Evolutionary conservation across 1,139 yeast genomes (phyloP).

Genomic region (Insectozyma bohioensis): DNA sequence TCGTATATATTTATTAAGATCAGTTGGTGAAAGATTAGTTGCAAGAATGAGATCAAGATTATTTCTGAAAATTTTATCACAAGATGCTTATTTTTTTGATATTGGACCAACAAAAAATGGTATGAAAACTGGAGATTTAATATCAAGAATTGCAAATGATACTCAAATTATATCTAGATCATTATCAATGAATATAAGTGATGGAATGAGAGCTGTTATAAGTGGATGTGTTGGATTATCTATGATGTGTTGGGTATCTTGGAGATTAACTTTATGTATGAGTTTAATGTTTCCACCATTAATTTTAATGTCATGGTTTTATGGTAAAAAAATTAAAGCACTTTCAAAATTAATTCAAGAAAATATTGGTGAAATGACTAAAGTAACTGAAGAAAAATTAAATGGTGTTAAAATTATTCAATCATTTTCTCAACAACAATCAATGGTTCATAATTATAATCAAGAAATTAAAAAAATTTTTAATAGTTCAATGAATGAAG

Average conservation of each 20-base stretch:
- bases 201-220: slow-evolving; percentile 79
- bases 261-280: slow-evolving; percentile 74
- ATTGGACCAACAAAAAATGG: slow-evolving; percentile 54
- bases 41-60: slow-evolving; percentile 77
- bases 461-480: slow-evolving; percentile 73
- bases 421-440: slow-evolving; percentile 81
- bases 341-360: slow-evolving; percentile 80
- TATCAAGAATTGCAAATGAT: slow-evolving; percentile 83
- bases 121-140: slow-evolving; percentile 86
- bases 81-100: slow-evolving; percentile 92
- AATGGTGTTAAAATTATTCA: slow-evolving; percentile 87
- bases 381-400: slow-evolving; percentile 88
- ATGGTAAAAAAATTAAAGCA: slow-evolving; percentile 76
- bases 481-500: slow-evolving; percentile 75
- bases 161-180: slow-evolving; percentile 88
- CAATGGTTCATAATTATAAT: slow-evolving; percentile 48
- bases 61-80: slow-evolving; percentile 73
- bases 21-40: slow-evolving; percentile 83
- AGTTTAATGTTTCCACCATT: slow-evolving; percentile 81
- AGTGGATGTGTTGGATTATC: slow-evolving; percentile 77
- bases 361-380: slow-evolving; percentile 81
- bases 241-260: slow-evolving; percentile 88
- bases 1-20: slow-evolving; percentile 68
- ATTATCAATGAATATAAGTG: slow-evolving; percentile 85
- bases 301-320: slow-evolving; percentile 68